Base-by-base conservation (phyloP, 768 basidiomycete species). In the Calocybe indica region DNA sequence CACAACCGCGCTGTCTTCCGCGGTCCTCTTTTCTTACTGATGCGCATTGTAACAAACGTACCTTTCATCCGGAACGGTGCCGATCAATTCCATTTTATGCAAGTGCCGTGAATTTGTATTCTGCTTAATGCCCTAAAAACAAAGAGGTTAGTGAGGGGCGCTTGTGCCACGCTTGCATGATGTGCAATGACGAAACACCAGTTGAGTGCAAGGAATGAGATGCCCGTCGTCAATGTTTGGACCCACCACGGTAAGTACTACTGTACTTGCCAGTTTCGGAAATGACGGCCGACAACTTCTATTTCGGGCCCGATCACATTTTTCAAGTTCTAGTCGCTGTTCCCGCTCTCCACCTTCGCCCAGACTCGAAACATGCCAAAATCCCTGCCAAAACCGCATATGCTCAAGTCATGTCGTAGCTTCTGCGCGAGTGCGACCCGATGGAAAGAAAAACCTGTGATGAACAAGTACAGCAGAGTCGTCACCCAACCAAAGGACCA, bases 401-500 rank as follows among this genome's bases (percentile, higher is more conserved):
- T 65, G 15, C 54, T 62, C 28, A 41, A 48, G 28, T 36, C 60
- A 12, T 60, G 67, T 5, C 72, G 76, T 53, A 46, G 68, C 3
- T 67, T 73, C 54, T 69, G 63, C 34, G 66, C 72, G 7, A 53
- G 66, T 8, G 47, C 72, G 22, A 4, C 22, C 53, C 64, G 49
- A 70, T 71, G 68, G 15, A 60, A 63, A 5, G 67, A 71, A 31
- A 65, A 67, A 29, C 68, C 69, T 2, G 50, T 79, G 54, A 71
- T 84, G 69, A 84, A 84, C 57, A 72, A 80, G 37, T 83, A 92
- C 73, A 91, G 88, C 62, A 76, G 84, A 55, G 73, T 75, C 31
- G 78, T 98, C 58, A 98, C 96, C 7, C 82, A 86, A 62, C 85
- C 91, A 29, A 99, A 98, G 66, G 83, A 84, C 58, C 95, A 99